Evolutionary conservation across 2,329 filamentous ascomycete species (phyloP).

Genomic region (Fusarium annulatum): DNA sequence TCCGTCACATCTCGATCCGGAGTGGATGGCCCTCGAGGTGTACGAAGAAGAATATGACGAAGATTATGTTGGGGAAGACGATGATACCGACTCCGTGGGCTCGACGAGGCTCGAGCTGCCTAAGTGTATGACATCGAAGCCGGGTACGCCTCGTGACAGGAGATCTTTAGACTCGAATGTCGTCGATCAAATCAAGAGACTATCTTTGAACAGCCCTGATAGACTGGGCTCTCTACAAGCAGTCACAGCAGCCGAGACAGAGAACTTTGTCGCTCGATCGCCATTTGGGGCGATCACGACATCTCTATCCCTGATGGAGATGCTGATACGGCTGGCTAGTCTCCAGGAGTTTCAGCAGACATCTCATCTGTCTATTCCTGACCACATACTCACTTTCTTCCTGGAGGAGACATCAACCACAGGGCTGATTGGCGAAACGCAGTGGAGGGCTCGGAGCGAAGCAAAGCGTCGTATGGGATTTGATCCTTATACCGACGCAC

Average conservation of each 20-base stretch:
- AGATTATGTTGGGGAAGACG: conserved; percentile 44
- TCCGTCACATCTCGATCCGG: conserved; percentile 81
- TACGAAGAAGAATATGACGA: conserved; percentile 68
- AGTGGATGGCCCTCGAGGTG: conserved; percentile 93
- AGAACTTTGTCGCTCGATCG: conserved; percentile 53
- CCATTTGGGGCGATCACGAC: conserved; percentile 64
- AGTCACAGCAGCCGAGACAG: conserved; percentile 34
- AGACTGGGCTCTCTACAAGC: conserved; percentile 5
- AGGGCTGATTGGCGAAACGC: conserved; percentile 59
- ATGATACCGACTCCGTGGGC: conserved; percentile 62
- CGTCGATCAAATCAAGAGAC: conserved; percentile 54
- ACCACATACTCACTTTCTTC: conserved; percentile 91
- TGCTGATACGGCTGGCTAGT: conserved; percentile 84
- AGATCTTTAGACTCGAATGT: conserved; percentile 53
- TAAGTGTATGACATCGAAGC: conserved; percentile 21
- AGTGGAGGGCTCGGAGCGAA: conserved; percentile 57
- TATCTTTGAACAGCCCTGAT: conserved; percentile 49
- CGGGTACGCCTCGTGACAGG: conserved; percentile 25
- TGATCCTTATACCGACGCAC: conserved; percentile 64
- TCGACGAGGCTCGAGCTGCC: conserved; percentile 47
- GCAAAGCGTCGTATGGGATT: conserved; percentile 64
- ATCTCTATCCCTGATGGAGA: conserved; percentile 83
- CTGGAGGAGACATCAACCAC: conserved; percentile 70
- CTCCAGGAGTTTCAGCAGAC: conserved; percentile 93
- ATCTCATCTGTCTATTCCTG: conserved; percentile 88